Conservation (phyloP, 306 rosid species). For the Lathyrus aphaca region DNA sequence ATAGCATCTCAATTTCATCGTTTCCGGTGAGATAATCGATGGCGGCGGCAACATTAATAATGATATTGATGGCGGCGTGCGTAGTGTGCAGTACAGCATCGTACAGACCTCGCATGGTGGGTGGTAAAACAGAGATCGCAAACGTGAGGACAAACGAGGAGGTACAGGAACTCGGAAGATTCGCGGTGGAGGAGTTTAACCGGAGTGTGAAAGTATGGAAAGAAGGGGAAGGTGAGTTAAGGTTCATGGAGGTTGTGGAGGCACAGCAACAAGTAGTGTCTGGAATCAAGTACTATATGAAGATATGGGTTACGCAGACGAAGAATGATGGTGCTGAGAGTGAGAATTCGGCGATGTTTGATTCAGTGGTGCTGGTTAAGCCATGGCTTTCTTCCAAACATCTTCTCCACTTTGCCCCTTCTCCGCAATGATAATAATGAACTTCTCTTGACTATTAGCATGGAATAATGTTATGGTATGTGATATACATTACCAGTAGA, state of each 20-base stretch:
- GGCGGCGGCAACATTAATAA: slow-evolving; percentile 31
- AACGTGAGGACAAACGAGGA: slow-evolving; percentile 62
- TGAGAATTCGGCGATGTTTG: slow-evolving; percentile 41
- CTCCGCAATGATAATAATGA: neutral
- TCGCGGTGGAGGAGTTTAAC: slow-evolving; percentile 72
- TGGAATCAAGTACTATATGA: slow-evolving; percentile 67
- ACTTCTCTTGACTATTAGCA: neutral
- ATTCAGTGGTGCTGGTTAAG: slow-evolving; percentile 64
- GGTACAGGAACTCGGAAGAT: slow-evolving; percentile 69
- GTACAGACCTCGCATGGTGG: slow-evolving; percentile 41
- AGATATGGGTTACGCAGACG: slow-evolving; percentile 36
- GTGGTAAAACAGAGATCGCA: slow-evolving; percentile 51
- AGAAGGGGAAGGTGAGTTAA: slow-evolving; percentile 40
- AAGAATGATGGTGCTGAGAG: slow-evolving; percentile 26
- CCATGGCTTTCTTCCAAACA: slow-evolving; percentile 59
- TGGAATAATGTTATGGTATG: too few species aligned
- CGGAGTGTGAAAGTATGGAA: slow-evolving; percentile 21
- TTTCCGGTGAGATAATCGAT: neutral
- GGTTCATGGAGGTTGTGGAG: slow-evolving; percentile 67
- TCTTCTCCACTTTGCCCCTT: slow-evolving; percentile 61
- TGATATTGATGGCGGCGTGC: neutral
- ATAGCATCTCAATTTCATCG: neutral
- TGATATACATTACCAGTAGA: neutral
- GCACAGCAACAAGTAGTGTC: slow-evolving; percentile 78
- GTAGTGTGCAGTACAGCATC: slow-evolving; percentile 5